A percentile compares a stretch with the other conserved stretches of the same genome.
Conservation (phyloP, 2,329 filamentous ascomycete genomes). For the Cryphonectria nitschkei region DNA sequence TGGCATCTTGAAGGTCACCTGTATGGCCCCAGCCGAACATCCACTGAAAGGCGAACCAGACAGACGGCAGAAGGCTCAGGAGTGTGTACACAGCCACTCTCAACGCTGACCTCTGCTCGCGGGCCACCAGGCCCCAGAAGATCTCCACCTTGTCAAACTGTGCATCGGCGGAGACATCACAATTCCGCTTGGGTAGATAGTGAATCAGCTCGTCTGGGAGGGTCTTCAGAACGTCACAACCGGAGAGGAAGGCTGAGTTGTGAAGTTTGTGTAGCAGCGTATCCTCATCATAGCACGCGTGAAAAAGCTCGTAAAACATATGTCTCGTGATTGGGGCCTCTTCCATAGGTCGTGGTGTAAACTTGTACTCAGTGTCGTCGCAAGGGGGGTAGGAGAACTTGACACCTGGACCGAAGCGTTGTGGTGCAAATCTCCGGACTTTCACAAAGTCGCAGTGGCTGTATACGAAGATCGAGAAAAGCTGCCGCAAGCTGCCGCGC, state of each 20-base stretch:
- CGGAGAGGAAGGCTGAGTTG: neutral
- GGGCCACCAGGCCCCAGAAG: constrained; percentile 15
- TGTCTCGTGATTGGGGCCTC: constrained; percentile 15
- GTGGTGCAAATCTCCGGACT: constrained; percentile 10
- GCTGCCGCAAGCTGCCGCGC: constrained; percentile 6
- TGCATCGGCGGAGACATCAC: constrained; percentile 17
- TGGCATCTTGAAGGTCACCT: constrained; percentile 10
- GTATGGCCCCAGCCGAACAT: constrained; percentile 11
- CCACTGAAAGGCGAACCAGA: constrained; percentile 15
- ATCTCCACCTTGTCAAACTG: constrained; percentile 19
- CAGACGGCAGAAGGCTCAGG: constrained; percentile 9
- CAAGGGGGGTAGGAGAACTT: constrained; percentile 14
- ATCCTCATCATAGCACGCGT: constrained; percentile 16
- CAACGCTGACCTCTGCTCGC: constrained; percentile 17
- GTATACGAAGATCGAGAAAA: constrained; percentile 18
- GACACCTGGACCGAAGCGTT: constrained; percentile 7
- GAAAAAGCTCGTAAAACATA: constrained; percentile 20
- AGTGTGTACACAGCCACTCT: constrained; percentile 8
- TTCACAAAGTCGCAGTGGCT: constrained; percentile 23
- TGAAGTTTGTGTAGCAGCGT: constrained; percentile 2
- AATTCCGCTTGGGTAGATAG: constrained; percentile 10
- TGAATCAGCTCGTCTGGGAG: constrained; percentile 12
- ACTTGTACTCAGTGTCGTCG: constrained; percentile 12
- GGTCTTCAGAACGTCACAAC: neutral
- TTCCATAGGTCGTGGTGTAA: constrained; percentile 14